phyloP scores from a whole-genome alignment of 257 asterid genomes.

The Cinchona pubescens region DNA sequence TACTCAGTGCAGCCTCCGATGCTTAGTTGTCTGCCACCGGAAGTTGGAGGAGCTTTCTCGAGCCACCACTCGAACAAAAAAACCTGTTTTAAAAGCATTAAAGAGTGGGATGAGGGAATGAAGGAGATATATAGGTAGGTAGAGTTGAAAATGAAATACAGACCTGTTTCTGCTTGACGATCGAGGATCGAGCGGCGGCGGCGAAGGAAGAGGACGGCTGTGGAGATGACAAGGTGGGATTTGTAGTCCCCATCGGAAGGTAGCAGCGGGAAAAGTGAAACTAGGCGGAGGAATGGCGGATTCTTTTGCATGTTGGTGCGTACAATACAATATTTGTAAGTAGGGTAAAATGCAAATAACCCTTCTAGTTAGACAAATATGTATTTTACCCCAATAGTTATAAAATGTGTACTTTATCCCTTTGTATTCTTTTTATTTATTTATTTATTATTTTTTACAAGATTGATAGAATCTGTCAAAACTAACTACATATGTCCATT shows the following conservation, averaged over 20 bases:
- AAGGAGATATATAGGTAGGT: neutral
- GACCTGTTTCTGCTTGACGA: constrained; percentile 6
- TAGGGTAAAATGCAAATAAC: too few species aligned
- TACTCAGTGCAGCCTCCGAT: constrained; percentile 54
- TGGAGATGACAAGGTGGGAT: neutral
- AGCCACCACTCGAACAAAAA: constrained; percentile 64
- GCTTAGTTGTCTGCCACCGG: constrained; percentile 39
- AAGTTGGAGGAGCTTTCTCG: constrained; percentile 34
- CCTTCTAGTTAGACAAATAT: too few species aligned
- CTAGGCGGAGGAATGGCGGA: too few species aligned
- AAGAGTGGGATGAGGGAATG: too few species aligned
- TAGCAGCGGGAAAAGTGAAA: neutral
- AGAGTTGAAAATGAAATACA: neutral
- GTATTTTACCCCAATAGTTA: too few species aligned
- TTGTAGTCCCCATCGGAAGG: constrained; percentile 7
- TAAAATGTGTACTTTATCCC: too few species aligned
- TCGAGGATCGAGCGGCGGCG: constrained; percentile 5
- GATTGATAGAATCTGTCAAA: too few species aligned
- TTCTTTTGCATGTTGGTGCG: too few species aligned
- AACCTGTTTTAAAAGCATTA: constrained; percentile 1
- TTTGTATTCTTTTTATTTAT: too few species aligned
- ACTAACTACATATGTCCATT: too few species aligned
- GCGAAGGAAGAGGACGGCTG: constrained; percentile 9
- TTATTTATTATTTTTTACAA: too few species aligned
- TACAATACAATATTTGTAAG: too few species aligned